Evolutionary conservation across 441 rosid species (phyloP).

Genomic region (Populus tomentosa): DNA sequence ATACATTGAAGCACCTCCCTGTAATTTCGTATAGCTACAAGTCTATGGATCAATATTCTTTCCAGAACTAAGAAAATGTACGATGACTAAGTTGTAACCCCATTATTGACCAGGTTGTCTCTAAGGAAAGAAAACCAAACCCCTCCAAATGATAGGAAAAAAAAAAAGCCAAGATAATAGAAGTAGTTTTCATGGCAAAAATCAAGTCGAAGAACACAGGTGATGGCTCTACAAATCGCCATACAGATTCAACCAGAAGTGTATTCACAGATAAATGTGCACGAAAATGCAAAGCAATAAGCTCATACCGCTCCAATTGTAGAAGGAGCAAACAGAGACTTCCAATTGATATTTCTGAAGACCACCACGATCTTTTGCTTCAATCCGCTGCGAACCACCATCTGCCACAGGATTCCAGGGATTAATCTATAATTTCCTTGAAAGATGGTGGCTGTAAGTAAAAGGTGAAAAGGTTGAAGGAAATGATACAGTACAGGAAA

Average conservation of each 20-base stretch:
- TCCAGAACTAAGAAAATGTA: background rate
- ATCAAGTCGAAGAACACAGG: background rate
- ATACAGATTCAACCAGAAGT: background rate
- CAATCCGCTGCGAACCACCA: slow-evolving; percentile 23
- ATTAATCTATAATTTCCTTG: background rate
- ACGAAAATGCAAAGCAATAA: background rate
- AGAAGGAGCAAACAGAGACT: slow-evolving; percentile 69
- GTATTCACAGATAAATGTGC: background rate
- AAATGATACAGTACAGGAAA: slow-evolving; percentile 1
- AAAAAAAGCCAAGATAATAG: too few species aligned
- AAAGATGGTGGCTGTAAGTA: background rate
- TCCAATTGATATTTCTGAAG: slow-evolving; percentile 37
- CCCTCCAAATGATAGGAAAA: too few species aligned
- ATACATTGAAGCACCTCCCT: background rate
- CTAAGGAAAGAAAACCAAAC: too few species aligned
- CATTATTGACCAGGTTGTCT: too few species aligned
- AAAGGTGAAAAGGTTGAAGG: background rate
- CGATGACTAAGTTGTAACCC: too few species aligned
- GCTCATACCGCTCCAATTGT: slow-evolving; percentile 61
- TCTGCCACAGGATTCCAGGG: slow-evolving; percentile 26
- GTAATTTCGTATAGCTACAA: too few species aligned
- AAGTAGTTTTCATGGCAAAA: background rate
- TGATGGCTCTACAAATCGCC: background rate
- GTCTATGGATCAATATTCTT: background rate
- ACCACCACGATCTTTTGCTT: slow-evolving; percentile 23